Conservation (phyloP, 140 eudicot genomes). For the Oenanthe javanica region DNA sequence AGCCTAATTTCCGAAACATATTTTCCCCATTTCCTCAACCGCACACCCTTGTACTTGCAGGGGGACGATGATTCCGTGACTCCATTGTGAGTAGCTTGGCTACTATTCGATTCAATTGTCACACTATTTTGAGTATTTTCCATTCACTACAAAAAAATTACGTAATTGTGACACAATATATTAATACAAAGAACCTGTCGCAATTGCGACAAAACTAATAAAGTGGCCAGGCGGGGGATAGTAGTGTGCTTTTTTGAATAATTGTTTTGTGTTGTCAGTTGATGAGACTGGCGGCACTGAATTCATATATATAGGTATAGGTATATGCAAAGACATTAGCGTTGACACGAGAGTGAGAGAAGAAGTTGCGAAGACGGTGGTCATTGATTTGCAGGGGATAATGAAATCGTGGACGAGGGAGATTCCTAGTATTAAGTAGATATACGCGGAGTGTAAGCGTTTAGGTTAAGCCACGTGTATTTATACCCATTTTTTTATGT, state of each 20-base stretch:
- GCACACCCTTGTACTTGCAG: slow-evolving; percentile 11
- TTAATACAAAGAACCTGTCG: not conserved
- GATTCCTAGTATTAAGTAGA: not conserved
- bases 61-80: no score
- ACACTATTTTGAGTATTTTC: not conserved
- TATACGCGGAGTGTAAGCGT: not conserved
- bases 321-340: not conserved
- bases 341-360: not conserved
- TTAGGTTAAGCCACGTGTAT: not conserved
- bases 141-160: not conserved
- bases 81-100: not conserved
- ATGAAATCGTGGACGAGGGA: not conserved
- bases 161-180: no score
- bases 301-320: not conserved
- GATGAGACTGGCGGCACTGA: not conserved
- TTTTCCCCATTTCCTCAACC: slow-evolving; percentile 18
- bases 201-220: not conserved
- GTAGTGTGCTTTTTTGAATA: not conserved
- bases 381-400: not conserved
- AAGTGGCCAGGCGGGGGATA: not conserved
- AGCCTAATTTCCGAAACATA: slow-evolving; percentile 16
- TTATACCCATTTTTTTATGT: no score
- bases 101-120: not conserved
- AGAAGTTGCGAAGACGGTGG: not conserved
- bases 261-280: not conserved